Conservation (phyloP, 306 rosid species). For the Glycine soja region DNA sequence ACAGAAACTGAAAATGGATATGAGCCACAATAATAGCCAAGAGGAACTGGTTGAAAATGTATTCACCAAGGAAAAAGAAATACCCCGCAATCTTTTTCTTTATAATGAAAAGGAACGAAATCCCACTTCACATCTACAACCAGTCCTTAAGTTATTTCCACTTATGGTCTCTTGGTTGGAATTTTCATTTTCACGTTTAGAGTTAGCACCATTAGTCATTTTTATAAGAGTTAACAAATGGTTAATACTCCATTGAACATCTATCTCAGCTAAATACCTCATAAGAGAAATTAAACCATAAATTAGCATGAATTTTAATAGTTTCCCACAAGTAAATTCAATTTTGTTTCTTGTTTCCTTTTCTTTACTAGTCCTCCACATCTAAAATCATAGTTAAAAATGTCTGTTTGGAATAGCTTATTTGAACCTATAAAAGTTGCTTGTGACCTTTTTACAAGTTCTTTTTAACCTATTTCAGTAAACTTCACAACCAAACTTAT, state of each 20-base stretch:
- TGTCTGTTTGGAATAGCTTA: neutral
- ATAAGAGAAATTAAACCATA: neutral
- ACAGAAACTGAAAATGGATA: too few species aligned
- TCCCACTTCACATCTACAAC: neutral
- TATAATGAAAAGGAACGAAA: neutral
- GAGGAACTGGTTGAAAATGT: neutral
- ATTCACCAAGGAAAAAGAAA: neutral
- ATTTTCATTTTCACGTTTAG: constrained; percentile 1
- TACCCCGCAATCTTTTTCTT: neutral
- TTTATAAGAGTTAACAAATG: neutral
- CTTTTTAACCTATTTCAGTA: neutral
- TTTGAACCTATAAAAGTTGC: neutral
- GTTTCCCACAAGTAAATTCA: neutral
- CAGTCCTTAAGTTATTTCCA: neutral
- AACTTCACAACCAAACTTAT: neutral
- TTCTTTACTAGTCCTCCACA: neutral
- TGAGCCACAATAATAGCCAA: neutral
- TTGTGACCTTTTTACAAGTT: neutral
- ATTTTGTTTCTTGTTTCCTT: neutral
- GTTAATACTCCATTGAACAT: neutral
- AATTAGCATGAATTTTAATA: neutral
- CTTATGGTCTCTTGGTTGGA: neutral
- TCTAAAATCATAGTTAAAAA: neutral
- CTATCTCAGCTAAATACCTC: neutral
- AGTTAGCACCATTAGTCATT: neutral